These are phyloP conservation scores for Russula virescens DNA, from an alignment of 768 basidiomycete species.

Conservation along the genomic window DNA sequence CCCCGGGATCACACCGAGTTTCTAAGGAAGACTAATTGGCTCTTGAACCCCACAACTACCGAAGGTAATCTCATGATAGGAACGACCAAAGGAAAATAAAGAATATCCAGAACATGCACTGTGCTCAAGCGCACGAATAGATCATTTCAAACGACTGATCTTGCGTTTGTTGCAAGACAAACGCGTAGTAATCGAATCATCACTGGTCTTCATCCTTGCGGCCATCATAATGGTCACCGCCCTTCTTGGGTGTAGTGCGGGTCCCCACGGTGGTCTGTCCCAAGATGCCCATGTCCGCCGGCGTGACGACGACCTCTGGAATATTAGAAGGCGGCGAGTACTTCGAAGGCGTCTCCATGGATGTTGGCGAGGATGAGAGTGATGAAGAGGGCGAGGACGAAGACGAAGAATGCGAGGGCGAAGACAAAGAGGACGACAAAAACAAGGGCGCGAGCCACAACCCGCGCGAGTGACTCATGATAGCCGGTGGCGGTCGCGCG, in stretches of 20 bases:
- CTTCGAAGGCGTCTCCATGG: neutral
- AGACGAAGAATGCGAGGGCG: neutral
- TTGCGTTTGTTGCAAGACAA: no score
- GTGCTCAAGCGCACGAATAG: neutral
- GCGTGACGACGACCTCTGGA: conserved; percentile 10
- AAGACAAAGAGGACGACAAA: neutral
- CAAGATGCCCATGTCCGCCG: neutral
- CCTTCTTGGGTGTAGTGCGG: conserved; percentile 18
- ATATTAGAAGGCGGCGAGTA: neutral
- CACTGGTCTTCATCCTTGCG: neutral
- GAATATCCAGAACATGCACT: neutral
- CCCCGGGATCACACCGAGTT: no score
- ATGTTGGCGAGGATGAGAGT: neutral
- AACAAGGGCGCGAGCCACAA: neutral
- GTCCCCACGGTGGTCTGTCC: conserved; percentile 10
- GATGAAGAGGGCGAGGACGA: conserved; percentile 3
- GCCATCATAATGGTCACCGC: neutral
- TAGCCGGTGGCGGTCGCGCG: conserved; percentile 10
- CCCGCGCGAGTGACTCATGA: conserved; percentile 11
- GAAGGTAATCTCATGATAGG: neutral
- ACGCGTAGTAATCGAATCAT: neutral
- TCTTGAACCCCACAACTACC: neutral
- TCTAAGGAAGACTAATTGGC: neutral
- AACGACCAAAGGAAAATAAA: neutral
- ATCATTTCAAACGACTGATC: neutral